Conservation (phyloP, 805 yeast species). For the Wickerhamiella galacta region DNA sequence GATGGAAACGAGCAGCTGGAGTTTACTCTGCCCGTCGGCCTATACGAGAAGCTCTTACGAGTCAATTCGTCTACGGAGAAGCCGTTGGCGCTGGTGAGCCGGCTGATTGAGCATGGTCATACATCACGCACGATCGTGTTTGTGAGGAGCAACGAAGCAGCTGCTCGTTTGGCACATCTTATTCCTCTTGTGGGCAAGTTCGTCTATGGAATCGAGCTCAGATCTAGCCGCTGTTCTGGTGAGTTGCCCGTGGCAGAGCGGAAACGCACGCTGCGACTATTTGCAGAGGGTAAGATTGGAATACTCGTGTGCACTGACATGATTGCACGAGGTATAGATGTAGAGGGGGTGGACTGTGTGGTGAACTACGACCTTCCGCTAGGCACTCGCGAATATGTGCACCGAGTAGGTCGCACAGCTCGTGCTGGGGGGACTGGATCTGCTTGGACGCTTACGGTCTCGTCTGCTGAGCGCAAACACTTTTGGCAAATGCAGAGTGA, state of each 20-base stretch:
- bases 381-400: slow-evolving; percentile 82
- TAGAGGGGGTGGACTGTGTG: slow-evolving; percentile 51
- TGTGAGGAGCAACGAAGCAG: slow-evolving; percentile 68
- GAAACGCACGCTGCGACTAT: slow-evolving; percentile 39
- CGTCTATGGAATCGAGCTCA: slow-evolving; percentile 10
- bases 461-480: slow-evolving; percentile 55
- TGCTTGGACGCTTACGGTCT: slow-evolving; percentile 58
- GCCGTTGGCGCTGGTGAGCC: slow-evolving; percentile 54
- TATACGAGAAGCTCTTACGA: slow-evolving; percentile 22
- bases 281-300: slow-evolving; percentile 35
- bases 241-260: slow-evolving; percentile 30
- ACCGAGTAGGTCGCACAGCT: slow-evolving; percentile 93
- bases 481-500: slow-evolving; percentile 23
- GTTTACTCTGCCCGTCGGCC: slow-evolving; percentile 24
- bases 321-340: slow-evolving; percentile 90
- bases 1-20: slow-evolving; percentile 25
- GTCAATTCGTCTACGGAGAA: slow-evolving; percentile 29
- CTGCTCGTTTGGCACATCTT: slow-evolving; percentile 60
- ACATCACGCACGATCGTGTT: slow-evolving; percentile 37
- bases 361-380: slow-evolving; percentile 83
- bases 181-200: slow-evolving; percentile 27
- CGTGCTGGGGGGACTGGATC: slow-evolving; percentile 71
- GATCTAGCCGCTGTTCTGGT: slow-evolving; percentile 23
- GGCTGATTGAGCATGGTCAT: slow-evolving; percentile 24
- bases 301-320: slow-evolving; percentile 66